phyloP scores from a whole-genome alignment of 1,284 basidiomycete species.

The Puccinia hordei region DNA sequence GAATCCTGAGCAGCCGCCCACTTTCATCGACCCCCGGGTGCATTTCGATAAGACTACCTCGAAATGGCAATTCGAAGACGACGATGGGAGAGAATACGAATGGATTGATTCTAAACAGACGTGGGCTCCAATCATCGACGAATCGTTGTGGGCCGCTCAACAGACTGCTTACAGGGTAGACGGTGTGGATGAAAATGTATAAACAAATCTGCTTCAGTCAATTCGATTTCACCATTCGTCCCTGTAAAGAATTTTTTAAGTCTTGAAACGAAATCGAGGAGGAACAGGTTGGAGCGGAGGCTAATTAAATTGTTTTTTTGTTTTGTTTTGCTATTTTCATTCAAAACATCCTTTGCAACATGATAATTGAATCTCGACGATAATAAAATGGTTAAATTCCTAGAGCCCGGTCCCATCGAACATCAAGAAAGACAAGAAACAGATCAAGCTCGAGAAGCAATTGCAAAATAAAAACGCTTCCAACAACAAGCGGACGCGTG shows the following conservation, averaged over 20 bases:
- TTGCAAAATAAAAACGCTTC: slow-evolving; percentile 60
- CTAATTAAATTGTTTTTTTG: slow-evolving; percentile 1
- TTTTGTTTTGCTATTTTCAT: background rate
- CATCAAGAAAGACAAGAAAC: slow-evolving; percentile 68
- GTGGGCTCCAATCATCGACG: slow-evolving; percentile 85
- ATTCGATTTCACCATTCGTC: background rate
- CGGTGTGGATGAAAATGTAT: slow-evolving; percentile 85
- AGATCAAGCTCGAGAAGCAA: slow-evolving; percentile 65
- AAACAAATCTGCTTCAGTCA: slow-evolving; percentile 55
- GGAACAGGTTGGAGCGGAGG: background rate
- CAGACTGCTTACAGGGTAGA: slow-evolving; percentile 87
- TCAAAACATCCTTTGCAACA: too few relatives aligned
- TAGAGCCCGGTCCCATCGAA: slow-evolving; percentile 34
- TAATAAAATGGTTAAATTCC: slow-evolving; percentile 20
- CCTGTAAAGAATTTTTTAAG: background rate
- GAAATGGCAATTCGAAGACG: slow-evolving; percentile 86
- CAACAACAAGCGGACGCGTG: slow-evolving; percentile 64
- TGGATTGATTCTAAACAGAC: slow-evolving; percentile 73
- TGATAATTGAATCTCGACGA: background rate
- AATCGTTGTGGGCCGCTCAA: slow-evolving; percentile 77
- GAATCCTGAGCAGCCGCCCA: background rate
- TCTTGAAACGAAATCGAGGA: background rate
- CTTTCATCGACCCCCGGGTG: slow-evolving; percentile 63
- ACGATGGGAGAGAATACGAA: slow-evolving; percentile 80
- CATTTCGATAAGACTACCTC: slow-evolving; percentile 75